These are phyloP conservation scores for Carex littledalei DNA, from an alignment of 176 grass and related monocot genomes.

Conservation along the genomic window DNA sequence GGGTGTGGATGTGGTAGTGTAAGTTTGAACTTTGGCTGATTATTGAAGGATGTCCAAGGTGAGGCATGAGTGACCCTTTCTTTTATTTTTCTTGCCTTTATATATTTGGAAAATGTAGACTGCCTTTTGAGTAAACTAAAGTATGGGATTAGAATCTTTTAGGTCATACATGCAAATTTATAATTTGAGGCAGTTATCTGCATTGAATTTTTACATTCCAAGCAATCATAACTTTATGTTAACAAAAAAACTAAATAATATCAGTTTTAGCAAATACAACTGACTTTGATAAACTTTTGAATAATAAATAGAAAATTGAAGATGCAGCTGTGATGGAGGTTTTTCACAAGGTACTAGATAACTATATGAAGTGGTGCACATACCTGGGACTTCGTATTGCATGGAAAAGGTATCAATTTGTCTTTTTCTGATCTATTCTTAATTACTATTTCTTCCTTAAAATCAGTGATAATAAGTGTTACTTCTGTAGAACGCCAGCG, in stretches of 20 bases:
- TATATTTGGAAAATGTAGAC: background rate
- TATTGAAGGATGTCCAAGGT: background rate
- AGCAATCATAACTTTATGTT: background rate
- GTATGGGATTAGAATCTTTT: background rate
- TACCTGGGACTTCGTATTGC: slow-evolving; percentile 73
- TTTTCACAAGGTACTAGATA: slow-evolving; percentile 86
- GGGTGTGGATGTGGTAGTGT: background rate
- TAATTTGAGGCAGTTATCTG: background rate
- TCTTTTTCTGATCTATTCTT: slow-evolving; percentile 1
- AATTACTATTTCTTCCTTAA: background rate
- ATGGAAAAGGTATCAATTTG: slow-evolving; percentile 66
- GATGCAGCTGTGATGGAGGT: slow-evolving; percentile 78
- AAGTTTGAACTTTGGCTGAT: background rate
- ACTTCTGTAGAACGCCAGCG: slow-evolving; percentile 51
- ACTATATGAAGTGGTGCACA: slow-evolving; percentile 93
- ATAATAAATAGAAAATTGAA: slow-evolving; percentile 72
- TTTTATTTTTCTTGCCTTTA: background rate
- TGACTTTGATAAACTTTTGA: background rate
- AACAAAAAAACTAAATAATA: background rate
- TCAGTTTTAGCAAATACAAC: background rate
- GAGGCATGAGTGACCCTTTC: background rate
- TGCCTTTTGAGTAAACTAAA: background rate
- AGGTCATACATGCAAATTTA: background rate
- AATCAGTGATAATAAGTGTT: background rate
- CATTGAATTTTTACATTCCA: background rate